phyloP scores from a whole-genome alignment of 345 rosid genomes.

The Euphorbia tirucalli region DNA sequence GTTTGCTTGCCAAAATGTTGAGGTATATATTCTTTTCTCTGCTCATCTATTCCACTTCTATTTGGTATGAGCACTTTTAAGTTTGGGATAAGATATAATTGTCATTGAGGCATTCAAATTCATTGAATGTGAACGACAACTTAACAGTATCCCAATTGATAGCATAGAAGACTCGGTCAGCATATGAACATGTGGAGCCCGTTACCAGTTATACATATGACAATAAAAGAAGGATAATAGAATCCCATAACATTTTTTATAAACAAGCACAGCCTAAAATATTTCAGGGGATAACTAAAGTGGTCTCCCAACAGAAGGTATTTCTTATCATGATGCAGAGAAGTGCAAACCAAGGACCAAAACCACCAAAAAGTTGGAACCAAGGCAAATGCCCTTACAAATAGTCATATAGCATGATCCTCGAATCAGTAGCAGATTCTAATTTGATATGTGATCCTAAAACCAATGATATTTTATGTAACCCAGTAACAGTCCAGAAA shows the following conservation, averaged over 20 bases:
- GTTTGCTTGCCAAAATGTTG: background rate
- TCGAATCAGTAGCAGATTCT: slow-evolving; percentile 1
- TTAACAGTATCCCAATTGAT: background rate
- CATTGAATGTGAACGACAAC: background rate
- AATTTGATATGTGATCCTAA: background rate
- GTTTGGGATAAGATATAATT: background rate
- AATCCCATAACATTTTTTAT: background rate
- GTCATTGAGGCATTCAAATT: slow-evolving; percentile 3
- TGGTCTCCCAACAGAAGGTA: background rate
- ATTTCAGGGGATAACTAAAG: background rate
- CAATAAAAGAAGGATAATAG: background rate
- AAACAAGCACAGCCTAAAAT: background rate
- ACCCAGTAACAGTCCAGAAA: background rate
- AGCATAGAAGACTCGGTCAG: background rate
- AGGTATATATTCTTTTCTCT: background rate
- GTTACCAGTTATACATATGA: background rate
- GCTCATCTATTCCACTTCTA: background rate
- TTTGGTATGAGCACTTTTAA: background rate
- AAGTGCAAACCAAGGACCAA: background rate
- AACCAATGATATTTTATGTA: background rate
- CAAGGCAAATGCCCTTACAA: background rate
- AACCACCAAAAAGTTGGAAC: background rate
- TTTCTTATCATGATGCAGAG: background rate
- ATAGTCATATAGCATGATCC: background rate
- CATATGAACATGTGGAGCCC: background rate